phyloP scores from a whole-genome alignment of 192 early-diverging fungal species.

The Funneliformis mosseae region DNA sequence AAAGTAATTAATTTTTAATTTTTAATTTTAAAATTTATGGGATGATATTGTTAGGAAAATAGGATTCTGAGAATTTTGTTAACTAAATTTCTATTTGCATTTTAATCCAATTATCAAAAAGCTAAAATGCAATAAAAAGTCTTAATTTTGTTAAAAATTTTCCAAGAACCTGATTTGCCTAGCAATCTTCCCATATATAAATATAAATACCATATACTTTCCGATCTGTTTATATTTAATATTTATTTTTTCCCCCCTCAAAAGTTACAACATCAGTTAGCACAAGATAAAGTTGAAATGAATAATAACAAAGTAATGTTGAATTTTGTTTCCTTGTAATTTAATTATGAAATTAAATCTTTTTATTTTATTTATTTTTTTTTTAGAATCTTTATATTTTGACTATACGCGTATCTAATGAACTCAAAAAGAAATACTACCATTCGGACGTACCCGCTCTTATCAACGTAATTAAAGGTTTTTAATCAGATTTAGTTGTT shows the following conservation, averaged over 20 bases:
- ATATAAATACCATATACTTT: too few relatives aligned
- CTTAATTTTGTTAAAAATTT: too few relatives aligned
- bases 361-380: neutral
- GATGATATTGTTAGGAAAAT: too few relatives aligned
- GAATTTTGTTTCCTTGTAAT: neutral
- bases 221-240: too few relatives aligned
- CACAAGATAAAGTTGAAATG: slow-evolving; percentile 68
- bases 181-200: too few relatives aligned
- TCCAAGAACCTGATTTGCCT: too few relatives aligned
- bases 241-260: too few relatives aligned
- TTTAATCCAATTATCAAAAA: too few relatives aligned
- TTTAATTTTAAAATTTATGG: neutral
- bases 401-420: slow-evolving; percentile 61
- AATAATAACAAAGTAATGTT: slow-evolving; percentile 61
- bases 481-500: neutral
- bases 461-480: slow-evolving; percentile 49
- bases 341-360: neutral
- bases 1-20: slow-evolving; percentile 41
- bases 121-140: too few relatives aligned
- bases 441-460: slow-evolving; percentile 63
- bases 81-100: neutral
- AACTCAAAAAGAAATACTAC: slow-evolving; percentile 63
- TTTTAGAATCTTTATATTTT: slow-evolving; percentile 71
- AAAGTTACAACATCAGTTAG: slow-evolving; percentile 44
- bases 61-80: neutral